phyloP scores from a whole-genome alignment of 2,329 filamentous ascomycete genomes.

The Penicillium capsulatum region DNA sequence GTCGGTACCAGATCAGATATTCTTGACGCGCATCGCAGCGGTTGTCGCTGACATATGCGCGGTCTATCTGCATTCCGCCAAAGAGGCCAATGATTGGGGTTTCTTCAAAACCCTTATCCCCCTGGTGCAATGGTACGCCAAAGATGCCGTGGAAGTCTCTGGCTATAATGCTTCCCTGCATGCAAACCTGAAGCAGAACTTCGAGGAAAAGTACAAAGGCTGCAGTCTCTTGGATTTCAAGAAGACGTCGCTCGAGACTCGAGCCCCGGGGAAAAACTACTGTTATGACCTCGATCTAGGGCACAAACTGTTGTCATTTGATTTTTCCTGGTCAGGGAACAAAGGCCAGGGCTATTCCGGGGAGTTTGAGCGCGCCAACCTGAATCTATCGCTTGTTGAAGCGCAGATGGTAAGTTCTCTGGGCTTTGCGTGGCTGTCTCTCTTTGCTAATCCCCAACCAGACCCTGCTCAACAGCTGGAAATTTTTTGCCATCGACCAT shows the following conservation, averaged over 20 bases:
- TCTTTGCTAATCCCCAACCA: conserved; percentile 31
- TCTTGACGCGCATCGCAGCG: conserved; percentile 68
- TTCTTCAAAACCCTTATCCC: conserved; percentile 69
- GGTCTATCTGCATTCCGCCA: conserved; percentile 82
- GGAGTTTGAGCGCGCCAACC: conserved; percentile 82
- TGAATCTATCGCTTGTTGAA: conserved; percentile 87
- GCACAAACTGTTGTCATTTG: conserved; percentile 68
- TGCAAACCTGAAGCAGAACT: conserved; percentile 77
- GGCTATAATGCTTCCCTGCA: conserved; percentile 87
- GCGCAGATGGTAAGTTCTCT: conserved; percentile 76
- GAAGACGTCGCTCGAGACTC: conserved; percentile 62
- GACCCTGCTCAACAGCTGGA: conserved; percentile 84
- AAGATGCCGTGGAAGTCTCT: conserved; percentile 72
- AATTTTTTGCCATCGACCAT: conserved; percentile 78
- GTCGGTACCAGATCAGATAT: conserved; percentile 44
- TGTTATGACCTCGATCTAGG: conserved; percentile 80
- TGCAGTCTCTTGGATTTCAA: conserved; percentile 76
- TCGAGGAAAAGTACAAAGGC: conserved; percentile 70
- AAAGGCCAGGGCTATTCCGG: conserved; percentile 68
- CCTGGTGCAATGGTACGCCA: conserved; percentile 73
- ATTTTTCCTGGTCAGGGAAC: conserved; percentile 69
- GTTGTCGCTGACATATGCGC: conserved; percentile 83
- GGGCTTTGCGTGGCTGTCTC: no score
- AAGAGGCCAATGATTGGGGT: conserved; percentile 65
- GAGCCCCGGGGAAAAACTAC: conserved; percentile 68